Conservation (phyloP, 2,329 filamentous ascomycete genomes). For the Plectosphaerella plurivora region DNA sequence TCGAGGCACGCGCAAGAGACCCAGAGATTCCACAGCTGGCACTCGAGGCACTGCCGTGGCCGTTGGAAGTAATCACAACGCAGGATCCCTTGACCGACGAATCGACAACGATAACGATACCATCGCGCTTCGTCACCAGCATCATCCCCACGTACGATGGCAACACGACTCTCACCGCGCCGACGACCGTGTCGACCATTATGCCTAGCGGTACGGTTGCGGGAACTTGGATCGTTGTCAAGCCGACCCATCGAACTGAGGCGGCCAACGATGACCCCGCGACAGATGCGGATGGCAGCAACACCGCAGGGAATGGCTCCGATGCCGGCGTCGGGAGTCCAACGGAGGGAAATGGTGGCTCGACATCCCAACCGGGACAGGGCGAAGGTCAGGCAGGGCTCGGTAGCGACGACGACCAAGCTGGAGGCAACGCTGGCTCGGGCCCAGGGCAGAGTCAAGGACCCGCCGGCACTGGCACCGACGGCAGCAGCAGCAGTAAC, state of each 20-base stretch:
- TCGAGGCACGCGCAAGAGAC: not conserved
- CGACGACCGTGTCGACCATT: slow-evolving; percentile 6
- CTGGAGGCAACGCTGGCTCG: not conserved
- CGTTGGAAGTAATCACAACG: too few species aligned
- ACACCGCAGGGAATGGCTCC: too few species aligned
- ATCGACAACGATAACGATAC: not conserved
- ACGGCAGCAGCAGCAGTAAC: not conserved
- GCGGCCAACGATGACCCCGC: too few species aligned
- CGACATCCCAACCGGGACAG: too few species aligned
- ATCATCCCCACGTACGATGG: slow-evolving; percentile 2
- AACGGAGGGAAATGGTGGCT: too few species aligned
- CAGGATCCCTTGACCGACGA: too few species aligned
- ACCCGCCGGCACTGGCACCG: not conserved
- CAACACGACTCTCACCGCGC: not conserved
- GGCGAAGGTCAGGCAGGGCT: too few species aligned
- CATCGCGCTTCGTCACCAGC: not conserved
- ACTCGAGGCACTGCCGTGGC: too few species aligned
- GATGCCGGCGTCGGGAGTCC: too few species aligned
- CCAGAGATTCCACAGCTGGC: not conserved
- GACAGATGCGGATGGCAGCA: too few species aligned
- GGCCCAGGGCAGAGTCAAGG: not conserved
- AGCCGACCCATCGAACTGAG: not conserved
- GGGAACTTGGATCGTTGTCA: slow-evolving; percentile 8
- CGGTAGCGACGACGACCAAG: too few species aligned
- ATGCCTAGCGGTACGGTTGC: not conserved